phyloP scores from a whole-genome alignment of 495 filamentous ascomycete genomes.

The Filosporella fistucella region DNA sequence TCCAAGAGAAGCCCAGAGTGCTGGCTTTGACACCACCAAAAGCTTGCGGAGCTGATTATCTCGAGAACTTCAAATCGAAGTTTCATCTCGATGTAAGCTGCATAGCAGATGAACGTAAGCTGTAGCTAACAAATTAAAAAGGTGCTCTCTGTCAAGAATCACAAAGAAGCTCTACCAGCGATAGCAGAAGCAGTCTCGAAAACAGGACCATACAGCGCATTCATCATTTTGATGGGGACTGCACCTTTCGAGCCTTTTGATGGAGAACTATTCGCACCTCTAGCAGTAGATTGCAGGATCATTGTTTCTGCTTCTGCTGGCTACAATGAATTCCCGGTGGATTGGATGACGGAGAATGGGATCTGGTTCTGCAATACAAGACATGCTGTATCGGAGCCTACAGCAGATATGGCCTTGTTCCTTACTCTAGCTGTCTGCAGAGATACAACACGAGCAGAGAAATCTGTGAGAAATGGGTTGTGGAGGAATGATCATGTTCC shows the following conservation, averaged over 20 bases:
- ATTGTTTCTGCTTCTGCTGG: slow-evolving; percentile 32
- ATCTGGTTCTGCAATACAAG: slow-evolving; percentile 27
- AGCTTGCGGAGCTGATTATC: slow-evolving; percentile 1
- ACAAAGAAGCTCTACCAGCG: slow-evolving; percentile 4
- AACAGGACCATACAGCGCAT: slow-evolving; percentile 29
- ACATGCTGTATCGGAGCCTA: slow-evolving; percentile 34
- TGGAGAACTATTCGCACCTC: slow-evolving; percentile 25
- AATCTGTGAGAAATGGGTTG: slow-evolving; percentile 25
- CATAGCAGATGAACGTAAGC: background rate
- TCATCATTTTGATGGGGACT: slow-evolving; percentile 37
- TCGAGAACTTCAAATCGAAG: background rate
- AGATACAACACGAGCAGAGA: slow-evolving; percentile 27
- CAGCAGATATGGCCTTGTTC: slow-evolving; percentile 69
- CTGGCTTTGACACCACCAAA: slow-evolving; percentile 6
- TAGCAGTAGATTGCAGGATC: slow-evolving; percentile 28
- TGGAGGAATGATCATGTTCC: slow-evolving; percentile 49
- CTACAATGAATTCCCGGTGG: slow-evolving; percentile 36
- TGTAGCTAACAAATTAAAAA: background rate
- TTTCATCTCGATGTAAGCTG: slow-evolving; percentile 10
- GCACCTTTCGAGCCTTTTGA: slow-evolving; percentile 37
- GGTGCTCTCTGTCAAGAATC: slow-evolving; percentile 3
- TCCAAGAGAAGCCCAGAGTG: slow-evolving; percentile 1
- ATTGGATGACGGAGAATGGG: slow-evolving; percentile 28
- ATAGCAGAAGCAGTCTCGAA: slow-evolving; percentile 2
- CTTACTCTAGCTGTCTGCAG: slow-evolving; percentile 67